Percentiles rank a stretch among this genome's conserved stretches.
These are phyloP conservation scores for Thalia dealbata DNA, from an alignment of 176 grass and related monocot genomes.

Conservation along the genomic window DNA sequence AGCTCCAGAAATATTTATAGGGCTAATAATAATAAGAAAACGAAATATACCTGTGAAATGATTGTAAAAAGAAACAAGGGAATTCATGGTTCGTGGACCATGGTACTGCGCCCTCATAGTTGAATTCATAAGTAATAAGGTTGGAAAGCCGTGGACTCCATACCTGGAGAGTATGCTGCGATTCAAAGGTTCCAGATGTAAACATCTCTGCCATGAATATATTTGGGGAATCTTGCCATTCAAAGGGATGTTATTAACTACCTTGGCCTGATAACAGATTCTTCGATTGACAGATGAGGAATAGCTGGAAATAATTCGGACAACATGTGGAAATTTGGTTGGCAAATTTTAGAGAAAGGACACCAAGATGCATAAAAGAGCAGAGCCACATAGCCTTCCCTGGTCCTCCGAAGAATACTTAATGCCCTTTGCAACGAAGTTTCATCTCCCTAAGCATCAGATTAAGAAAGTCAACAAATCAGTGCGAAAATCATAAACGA, in stretches of 20 bases:
- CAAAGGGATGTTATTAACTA: constrained; percentile 11
- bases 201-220: constrained; percentile 11
- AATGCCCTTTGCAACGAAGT: constrained; percentile 52
- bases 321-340: constrained; percentile 52
- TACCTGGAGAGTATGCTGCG: constrained; percentile 7
- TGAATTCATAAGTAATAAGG: constrained; percentile 6
- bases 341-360: constrained; percentile 86
- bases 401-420: constrained; percentile 64
- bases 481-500: too few species aligned
- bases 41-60: constrained; percentile 35
- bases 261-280: constrained; percentile 94
- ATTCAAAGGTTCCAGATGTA: neutral
- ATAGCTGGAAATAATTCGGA: constrained; percentile 64
- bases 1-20: neutral
- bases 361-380: constrained; percentile 99
- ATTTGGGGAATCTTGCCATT: neutral
- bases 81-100: constrained; percentile 1
- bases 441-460: constrained; percentile 56
- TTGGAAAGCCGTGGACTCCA: constrained; percentile 16
- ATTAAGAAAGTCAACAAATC: neutral
- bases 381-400: constrained; percentile 66
- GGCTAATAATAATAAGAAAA: neutral
- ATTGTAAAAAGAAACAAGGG: constrained; percentile 8
- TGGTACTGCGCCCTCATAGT: constrained; percentile 7
- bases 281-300: constrained; percentile 80